Base-by-base conservation (phyloP, 306 rosid genomes). In the Trifolium pratense region DNA sequence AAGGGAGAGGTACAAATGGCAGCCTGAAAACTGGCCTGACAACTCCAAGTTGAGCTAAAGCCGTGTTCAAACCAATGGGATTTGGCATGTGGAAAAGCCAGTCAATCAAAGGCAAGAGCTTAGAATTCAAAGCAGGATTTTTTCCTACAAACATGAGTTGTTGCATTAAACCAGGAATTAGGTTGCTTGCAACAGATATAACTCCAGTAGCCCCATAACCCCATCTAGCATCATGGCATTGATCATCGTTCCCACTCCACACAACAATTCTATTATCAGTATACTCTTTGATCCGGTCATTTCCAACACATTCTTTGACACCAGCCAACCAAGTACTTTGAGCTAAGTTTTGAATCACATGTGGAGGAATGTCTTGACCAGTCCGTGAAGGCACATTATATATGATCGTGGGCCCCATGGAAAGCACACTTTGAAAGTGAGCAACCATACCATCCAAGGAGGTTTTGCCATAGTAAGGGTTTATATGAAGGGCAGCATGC, bases 401-500 rank as follows among this genome's bases (percentile, higher is more conserved):
- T 79, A 93, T 71, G 34, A 93, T 93, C 6, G 94, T 86, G 3
- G 97, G 98, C 5, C 97, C 98, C 97, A 93, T 91, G 17, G 91
- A 80, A 60, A 93, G 70, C 65, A 91, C 97, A 17, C 86, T 81
- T 16, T 87, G 78, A n/a, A 91, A 91, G 84, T 91, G 98, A 12
- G 91, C 77, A 52, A 89, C 75, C 83, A 91, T 40, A 25, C 98
- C 98, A 45, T 89, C 85, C 76, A 82, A 46, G 45, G 98, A 93
- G 58, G 97, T 93, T 84, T 91, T 93, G 0, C 97, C 98, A 64
- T 91, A 91, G 78, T 93, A 93, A 29, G 98, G 98, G 82, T 93
- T 93, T 75, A 91, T 88, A 76, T 93, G 98, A 60, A 93, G 96
- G n/a, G 98, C 97, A 23, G 90, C 98, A 71, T 93, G 98, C 97